These are phyloP conservation scores for Blastobotrys indianensis DNA, from an alignment of 1,139 yeast species.

Conservation along the genomic window DNA sequence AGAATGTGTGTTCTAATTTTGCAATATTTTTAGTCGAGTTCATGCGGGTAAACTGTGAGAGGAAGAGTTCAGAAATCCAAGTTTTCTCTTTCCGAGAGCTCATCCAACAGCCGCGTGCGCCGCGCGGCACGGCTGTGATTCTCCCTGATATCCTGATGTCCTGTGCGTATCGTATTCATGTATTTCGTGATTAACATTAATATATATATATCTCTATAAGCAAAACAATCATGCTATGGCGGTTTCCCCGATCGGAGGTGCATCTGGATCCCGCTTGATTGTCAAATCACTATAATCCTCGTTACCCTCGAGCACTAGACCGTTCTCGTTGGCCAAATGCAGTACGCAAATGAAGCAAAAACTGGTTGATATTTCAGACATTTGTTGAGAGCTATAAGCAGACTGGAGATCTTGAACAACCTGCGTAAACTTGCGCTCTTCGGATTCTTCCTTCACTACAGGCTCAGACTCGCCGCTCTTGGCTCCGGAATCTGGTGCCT, in stretches of 20 bases:
- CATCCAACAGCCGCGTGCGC: too few species aligned
- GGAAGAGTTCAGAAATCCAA: too few species aligned
- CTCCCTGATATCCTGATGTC: too few species aligned
- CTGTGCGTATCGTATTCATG: too few species aligned
- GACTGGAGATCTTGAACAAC: slow-evolving; percentile 37
- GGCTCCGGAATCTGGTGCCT: background rate
- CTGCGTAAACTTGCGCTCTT: slow-evolving; percentile 40
- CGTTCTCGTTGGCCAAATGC: slow-evolving; percentile 88
- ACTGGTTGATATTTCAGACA: slow-evolving; percentile 71
- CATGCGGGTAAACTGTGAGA: too few species aligned
- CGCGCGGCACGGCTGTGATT: too few species aligned
- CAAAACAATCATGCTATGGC: background rate
- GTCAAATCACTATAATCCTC: slow-evolving; percentile 53
- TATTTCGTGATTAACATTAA: too few species aligned
- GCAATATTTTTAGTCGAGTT: too few species aligned
- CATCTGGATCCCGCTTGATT: slow-evolving; percentile 33
- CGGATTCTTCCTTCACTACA: slow-evolving; percentile 37
- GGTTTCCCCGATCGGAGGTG: background rate
- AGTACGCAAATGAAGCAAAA: slow-evolving; percentile 79
- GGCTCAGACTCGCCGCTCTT: slow-evolving; percentile 24
- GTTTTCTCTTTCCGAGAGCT: too few species aligned
- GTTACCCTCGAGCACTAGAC: slow-evolving; percentile 55
- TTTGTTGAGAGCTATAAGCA: slow-evolving; percentile 33
- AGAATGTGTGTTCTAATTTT: too few species aligned
- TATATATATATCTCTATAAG: background rate